Base-by-base conservation (phyloP, 208 protist species). In the Phytomonas sp. region DNA sequence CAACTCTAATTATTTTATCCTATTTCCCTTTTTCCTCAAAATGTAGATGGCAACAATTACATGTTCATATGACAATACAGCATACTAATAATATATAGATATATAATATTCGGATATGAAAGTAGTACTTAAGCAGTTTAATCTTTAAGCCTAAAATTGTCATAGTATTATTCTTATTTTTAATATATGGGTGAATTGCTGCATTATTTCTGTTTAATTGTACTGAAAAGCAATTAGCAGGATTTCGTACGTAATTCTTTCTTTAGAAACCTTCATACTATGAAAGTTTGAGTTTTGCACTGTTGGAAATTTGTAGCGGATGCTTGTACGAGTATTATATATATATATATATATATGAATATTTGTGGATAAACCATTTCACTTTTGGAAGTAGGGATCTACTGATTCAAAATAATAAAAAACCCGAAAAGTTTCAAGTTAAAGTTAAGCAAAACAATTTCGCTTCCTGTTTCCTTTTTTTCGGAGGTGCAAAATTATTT, bases 111-210 rank as follows among this genome's bases (percentile, higher is more conserved):
- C 40, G 40, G 12, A 49, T 49, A 16, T 23, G 7, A 11, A 14
- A 52, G 12, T 73, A 33, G 37, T 67, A 42, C 26, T 63, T 0
- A 33, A 33, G 30, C 30, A 29, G 34, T 37, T 40, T 73, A 37
- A 23, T 63, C 60, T 70, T 69, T 12, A 61, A 37, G 36, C 33
- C 10, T 31, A 32, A 56, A 31, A 29, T 42, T 40, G 6, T 67
- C 31, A 42, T 67, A 40, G 4, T 32, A 42, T 32, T 42, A 40
- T 37, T 67, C 31, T 42, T 40, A 29, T 29, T 67, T 30, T 42
- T 30, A 32, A 52, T 30, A 26, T 52, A 52, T 11, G 14, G 12
- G 4, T 63, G 60, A 4, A 23, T 49, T 49, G 2, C 40, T 49
- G 40, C 14, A 12, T 12, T 16, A 37, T 16, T 49, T 49, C 40